Conservation (phyloP, 768 basidiomycete genomes). For the Xerocomellus chrysenteron region DNA sequence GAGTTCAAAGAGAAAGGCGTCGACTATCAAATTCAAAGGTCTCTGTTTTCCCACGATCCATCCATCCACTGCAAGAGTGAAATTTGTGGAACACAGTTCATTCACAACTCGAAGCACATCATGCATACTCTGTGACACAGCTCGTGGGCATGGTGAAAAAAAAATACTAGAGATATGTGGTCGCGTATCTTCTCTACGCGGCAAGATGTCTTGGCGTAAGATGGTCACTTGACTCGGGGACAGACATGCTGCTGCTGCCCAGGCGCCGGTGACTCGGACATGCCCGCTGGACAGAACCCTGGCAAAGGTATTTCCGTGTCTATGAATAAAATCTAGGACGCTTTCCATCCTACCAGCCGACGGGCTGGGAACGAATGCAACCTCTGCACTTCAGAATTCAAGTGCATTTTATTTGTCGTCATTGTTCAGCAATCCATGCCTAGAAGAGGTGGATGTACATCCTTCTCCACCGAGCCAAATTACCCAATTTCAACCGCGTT, state of each 20-base stretch:
- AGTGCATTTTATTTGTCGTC: neutral
- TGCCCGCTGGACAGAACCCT: too few species aligned
- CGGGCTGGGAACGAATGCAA: neutral
- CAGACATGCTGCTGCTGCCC: too few species aligned
- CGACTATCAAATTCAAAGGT: conserved; percentile 29
- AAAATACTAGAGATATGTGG: too few species aligned
- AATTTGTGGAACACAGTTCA: too few species aligned
- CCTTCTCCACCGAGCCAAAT: neutral
- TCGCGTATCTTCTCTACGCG: neutral
- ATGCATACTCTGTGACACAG: too few species aligned
- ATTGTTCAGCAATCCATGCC: neutral
- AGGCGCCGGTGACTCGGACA: too few species aligned
- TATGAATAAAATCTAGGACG: neutral
- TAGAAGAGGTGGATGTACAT: neutral
- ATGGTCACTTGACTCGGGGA: too few species aligned
- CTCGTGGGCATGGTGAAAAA: too few species aligned
- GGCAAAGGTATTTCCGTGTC: too few species aligned
- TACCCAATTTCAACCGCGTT: neutral
- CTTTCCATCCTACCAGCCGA: neutral
- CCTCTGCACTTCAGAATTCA: neutral
- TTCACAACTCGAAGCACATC: too few species aligned
- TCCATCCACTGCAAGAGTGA: neutral
- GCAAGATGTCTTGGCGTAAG: neutral
- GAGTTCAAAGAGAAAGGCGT: conserved; percentile 28
- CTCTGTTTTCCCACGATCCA: conserved; percentile 25